Conservation (phyloP, 345 rosid genomes). For the Pistacia integerrima region DNA sequence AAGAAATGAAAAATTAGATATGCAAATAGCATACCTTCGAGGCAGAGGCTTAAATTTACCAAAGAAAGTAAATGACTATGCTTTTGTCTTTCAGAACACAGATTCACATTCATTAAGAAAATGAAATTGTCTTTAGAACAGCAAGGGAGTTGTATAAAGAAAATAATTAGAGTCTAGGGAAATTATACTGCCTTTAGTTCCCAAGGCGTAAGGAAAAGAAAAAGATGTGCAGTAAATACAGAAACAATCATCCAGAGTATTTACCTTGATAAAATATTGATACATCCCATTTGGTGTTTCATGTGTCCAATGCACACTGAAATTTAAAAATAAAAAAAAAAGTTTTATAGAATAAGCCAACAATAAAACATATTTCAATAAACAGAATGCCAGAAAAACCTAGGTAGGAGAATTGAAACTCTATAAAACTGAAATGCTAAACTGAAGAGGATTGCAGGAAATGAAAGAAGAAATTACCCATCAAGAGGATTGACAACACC, state of each 20-base stretch:
- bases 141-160: background rate
- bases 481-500: constrained; percentile 97
- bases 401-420: constrained; percentile 5
- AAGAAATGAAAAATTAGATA: background rate
- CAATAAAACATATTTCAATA: background rate
- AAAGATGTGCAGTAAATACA: constrained; percentile 9
- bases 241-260: constrained; percentile 18
- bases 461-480: constrained; percentile 43
- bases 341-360: background rate
- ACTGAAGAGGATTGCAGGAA: constrained; percentile 5
- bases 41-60: background rate
- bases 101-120: background rate
- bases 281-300: constrained; percentile 75
- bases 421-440: constrained; percentile 10
- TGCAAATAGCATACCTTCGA: background rate
- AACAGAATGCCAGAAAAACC: constrained; percentile 4
- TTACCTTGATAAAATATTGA: constrained; percentile 94
- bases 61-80: background rate
- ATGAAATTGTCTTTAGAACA: background rate
- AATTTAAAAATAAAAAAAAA: constrained; percentile 5
- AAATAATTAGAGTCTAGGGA: background rate
- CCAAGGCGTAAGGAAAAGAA: background rate
- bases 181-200: background rate
- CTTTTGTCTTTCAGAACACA: background rate
- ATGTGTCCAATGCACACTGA: constrained; percentile 84